Conservation (phyloP, 2,329 filamentous ascomycete genomes). For the Lecanicillium sp. region DNA sequence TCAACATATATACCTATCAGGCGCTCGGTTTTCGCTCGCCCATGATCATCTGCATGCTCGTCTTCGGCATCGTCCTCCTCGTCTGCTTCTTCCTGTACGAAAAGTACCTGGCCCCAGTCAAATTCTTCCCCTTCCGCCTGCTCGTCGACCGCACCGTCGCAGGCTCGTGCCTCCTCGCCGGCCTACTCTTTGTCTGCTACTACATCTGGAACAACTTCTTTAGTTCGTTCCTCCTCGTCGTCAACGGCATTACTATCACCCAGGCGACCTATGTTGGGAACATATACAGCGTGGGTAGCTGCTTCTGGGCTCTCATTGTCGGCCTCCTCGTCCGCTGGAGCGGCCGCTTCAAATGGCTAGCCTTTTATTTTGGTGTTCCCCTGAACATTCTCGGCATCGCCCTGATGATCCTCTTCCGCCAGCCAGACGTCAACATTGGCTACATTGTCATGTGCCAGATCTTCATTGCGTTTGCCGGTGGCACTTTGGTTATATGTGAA, state of each 20-base stretch:
- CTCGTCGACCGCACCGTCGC: conserved; percentile 36
- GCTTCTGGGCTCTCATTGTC: conserved; percentile 35
- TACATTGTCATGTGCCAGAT: conserved; percentile 54
- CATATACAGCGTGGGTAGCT: conserved; percentile 35
- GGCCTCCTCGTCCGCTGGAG: conserved; percentile 35
- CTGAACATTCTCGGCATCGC: conserved; percentile 43
- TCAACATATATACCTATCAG: conserved; percentile 39
- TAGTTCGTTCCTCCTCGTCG: conserved; percentile 38
- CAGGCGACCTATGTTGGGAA: conserved; percentile 35
- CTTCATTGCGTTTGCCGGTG: conserved; percentile 50
- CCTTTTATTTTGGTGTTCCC: conserved; percentile 43
- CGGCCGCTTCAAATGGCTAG: conserved; percentile 41
- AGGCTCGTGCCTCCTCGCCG: conserved; percentile 29
- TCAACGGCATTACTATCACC: conserved; percentile 34
- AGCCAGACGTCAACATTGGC: conserved; percentile 39
- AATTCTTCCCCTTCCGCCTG: conserved; percentile 43
- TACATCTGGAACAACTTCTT: conserved; percentile 36
- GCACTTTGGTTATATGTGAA: conserved; percentile 47
- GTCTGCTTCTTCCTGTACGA: conserved; percentile 45
- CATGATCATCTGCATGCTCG: conserved; percentile 41
- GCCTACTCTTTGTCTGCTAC: conserved; percentile 28
- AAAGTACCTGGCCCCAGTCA: conserved; percentile 40
- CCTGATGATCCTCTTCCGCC: conserved; percentile 49
- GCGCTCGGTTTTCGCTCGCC: conserved; percentile 35
- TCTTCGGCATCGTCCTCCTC: conserved; percentile 46